Base-by-base conservation (phyloP, 495 filamentous ascomycete species). In the Coniosporium apollinis region DNA sequence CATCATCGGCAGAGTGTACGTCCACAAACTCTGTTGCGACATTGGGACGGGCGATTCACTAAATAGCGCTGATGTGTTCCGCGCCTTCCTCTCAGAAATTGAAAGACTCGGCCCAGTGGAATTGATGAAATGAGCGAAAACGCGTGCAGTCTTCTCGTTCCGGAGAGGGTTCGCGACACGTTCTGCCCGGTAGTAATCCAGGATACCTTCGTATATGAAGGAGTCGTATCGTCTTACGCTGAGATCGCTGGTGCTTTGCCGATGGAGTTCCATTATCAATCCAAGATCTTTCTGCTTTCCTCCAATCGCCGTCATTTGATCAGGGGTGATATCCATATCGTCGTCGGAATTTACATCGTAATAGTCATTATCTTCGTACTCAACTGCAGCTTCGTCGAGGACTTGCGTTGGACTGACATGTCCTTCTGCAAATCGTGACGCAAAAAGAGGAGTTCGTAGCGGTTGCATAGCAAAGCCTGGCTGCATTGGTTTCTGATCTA, bases 121-220 rank as follows among this genome's bases (percentile, higher is more conserved):
- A 45, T 83, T 76, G 18, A 94, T 72, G 54, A 94, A 97, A 58
- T 96, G 84, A 49, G 77, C 76, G 52, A 96, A 97, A 11, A 94
- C 72, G 21, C 78, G 70, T 7, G 84, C 84, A 1, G 83, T 91
- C 37, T 76, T 74, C 2, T 72, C 66, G 48, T 96, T 85, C 46
- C 74, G 81, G 17, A 94, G 57, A 4, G 86, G 89, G 22, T 82
- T 85, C 3, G 76, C 82, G 14, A 69, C 62, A 17, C 75, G 66
- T 3, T 79, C 74, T 3, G 84, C 79, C 11, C 64, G 65, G 44
- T 97, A 96, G 1, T 69, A 70, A 8, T 79, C 72, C 7, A 97
- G 67, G n/a, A 86, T 63, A 36, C 81, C 77, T 1, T 74, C 67
- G 33, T 79, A 70, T 30, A 83, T 47, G 47, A 79, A 74, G 4